Base-by-base conservation (phyloP, 345 rosid genomes). In the Gossypium herbaceum region DNA sequence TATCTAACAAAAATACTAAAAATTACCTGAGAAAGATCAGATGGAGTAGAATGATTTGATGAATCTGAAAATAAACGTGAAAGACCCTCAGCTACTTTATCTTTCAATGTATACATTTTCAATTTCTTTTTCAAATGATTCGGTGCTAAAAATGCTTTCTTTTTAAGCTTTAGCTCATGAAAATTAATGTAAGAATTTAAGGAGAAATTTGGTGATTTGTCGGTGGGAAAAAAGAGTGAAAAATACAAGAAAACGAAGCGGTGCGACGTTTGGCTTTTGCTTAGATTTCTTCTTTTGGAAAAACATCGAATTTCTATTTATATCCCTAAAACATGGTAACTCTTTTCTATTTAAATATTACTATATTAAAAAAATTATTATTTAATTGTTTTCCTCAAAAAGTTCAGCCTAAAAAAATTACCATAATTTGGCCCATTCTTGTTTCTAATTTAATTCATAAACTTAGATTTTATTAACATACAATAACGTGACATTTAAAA, bases 11-110 rank as follows among this genome's bases (percentile, higher is more conserved):
- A 54, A 54, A 54, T 9, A 9, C 10, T 9, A 7, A n/a, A 54
- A 54, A 17, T 4, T 54, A 89, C 93, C 92, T 85, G 84, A 75
- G 86, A 80, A 79, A 76, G 76, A 73, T 82, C 73, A 51, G 84
- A 24, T 29, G 84, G 77, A 41, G 84, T 39, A 57, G 58, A 54
- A 54, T 82, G 73, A 66, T 55, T 72, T 0, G 86, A 80, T 2
- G 97, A 86, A 82, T 87, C 89, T 12, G 86, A 79, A 68, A 94
- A 86, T 64, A 91, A 82, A 79, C 91, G 84, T 15, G 97, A 89
- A 2, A 92, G 88, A 83, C 85, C 86, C 74, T 87, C 88, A 0
- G 94, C 81, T 16, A 94, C 89, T 57, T 89, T 94, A 43, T 88
- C 94, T 77, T 87, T 92, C 58, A 91, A 84, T 47, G 91, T 13